Evolutionary conservation across 1,139 yeast genomes (phyloP).

Genomic region (Saccharomyces pastorianus): DNA sequence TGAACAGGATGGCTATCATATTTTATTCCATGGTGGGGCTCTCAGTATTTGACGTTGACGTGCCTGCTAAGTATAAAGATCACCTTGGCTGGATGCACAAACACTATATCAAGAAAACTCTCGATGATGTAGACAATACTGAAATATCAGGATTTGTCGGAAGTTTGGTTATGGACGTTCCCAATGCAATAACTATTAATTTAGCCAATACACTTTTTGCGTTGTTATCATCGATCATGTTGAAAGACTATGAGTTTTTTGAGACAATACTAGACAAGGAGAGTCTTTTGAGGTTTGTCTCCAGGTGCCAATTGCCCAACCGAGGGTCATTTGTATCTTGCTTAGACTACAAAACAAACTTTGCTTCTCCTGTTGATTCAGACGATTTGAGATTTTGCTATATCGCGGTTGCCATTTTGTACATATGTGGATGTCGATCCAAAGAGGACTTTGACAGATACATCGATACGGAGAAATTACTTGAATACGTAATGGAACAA

Average conservation of each 20-base stretch:
- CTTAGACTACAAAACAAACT: conserved; percentile 32
- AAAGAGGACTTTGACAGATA: conserved; percentile 30
- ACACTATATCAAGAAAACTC: conserved; percentile 12
- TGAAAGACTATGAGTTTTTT: conserved; percentile 17
- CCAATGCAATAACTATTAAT: conserved; percentile 16
- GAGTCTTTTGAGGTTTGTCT: conserved; percentile 16
- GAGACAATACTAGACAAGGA: conserved; percentile 8
- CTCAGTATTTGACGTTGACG: conserved; percentile 15
- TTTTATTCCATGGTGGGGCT: conserved; percentile 24
- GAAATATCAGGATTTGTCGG: conserved; percentile 26
- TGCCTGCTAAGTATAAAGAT: conserved; percentile 9
- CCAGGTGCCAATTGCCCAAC: conserved; percentile 20
- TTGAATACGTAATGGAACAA: too few relatives aligned
- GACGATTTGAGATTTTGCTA: conserved; percentile 68
- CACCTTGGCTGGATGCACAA: conserved; percentile 17
- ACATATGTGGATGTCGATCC: conserved; percentile 37
- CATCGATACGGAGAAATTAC: conserved; percentile 35
- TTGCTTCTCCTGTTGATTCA: conserved; percentile 46
- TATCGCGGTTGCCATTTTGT: conserved; percentile 59
- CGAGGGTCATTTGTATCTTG: conserved; percentile 53
- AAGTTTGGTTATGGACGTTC: conserved; percentile 12
- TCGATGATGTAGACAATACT: conserved; percentile 3
- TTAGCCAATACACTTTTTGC: conserved; percentile 30
- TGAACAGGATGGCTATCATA: conserved; percentile 26
- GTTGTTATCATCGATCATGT: conserved; percentile 13